phyloP scores from a whole-genome alignment of 768 basidiomycete genomes.

The Hortiboletus flavorubellus region DNA sequence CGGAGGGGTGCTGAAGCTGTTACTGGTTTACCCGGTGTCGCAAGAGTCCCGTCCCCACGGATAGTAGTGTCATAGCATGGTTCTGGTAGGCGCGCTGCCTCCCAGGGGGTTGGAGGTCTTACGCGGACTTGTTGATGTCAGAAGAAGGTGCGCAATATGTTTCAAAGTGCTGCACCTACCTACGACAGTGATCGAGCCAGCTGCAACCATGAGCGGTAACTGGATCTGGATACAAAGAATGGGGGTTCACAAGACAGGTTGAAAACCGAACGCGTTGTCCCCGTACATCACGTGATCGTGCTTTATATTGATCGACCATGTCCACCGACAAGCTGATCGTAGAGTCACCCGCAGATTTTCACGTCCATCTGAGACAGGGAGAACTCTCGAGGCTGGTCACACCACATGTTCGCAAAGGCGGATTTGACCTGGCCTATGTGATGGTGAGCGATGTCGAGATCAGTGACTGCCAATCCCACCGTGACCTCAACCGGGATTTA shows the following conservation, averaged over 20 bases:
- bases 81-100: slow-evolving; percentile 81
- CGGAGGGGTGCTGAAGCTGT: slow-evolving; percentile 57
- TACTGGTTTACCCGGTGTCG: slow-evolving; percentile 55
- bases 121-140: slow-evolving; percentile 67
- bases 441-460: slow-evolving; percentile 60
- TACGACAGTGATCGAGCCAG: slow-evolving; percentile 86
- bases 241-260: slow-evolving; percentile 16
- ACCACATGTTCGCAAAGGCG: slow-evolving; percentile 87
- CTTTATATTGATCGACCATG: slow-evolving; percentile 25
- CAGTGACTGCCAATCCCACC: slow-evolving; percentile 1
- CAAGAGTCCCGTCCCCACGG: slow-evolving; percentile 83
- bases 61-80: slow-evolving; percentile 66
- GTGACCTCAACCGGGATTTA: slow-evolving; percentile 29
- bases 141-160: background rate
- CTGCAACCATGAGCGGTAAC: slow-evolving; percentile 60
- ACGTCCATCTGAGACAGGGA: slow-evolving; percentile 95
- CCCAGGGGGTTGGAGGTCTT: slow-evolving; percentile 81
- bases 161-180: slow-evolving; percentile 40
- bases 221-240: slow-evolving; percentile 1
- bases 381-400: slow-evolving; percentile 77
- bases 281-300: slow-evolving; percentile 29
- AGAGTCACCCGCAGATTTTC: slow-evolving; percentile 81
- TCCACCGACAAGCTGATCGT: slow-evolving; percentile 19
- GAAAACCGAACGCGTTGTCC: slow-evolving; percentile 30
- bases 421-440: slow-evolving; percentile 90